These are phyloP conservation scores for Camellia oleifera DNA, from an alignment of 179 eudicot genomes.

Conservation along the genomic window DNA sequence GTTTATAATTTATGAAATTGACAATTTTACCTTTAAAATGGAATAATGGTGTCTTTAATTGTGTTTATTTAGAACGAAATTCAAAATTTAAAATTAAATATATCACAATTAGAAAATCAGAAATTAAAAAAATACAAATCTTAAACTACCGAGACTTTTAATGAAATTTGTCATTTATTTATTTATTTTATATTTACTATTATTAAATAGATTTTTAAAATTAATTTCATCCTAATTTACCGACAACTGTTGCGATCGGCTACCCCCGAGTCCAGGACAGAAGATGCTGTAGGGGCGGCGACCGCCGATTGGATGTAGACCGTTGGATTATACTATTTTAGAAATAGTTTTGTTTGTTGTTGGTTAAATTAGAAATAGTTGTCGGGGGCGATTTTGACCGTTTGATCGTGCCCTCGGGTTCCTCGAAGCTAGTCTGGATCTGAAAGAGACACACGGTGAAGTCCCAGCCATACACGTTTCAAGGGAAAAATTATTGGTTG, in stretches of 20 bases:
- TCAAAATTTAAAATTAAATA: too few relatives aligned
- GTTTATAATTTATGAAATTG: too few relatives aligned
- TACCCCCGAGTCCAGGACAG: background rate
- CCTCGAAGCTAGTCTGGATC: background rate
- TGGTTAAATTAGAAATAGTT: background rate
- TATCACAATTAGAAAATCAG: too few relatives aligned
- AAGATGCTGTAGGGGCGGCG: conserved; percentile 30
- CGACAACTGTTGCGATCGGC: conserved; percentile 25
- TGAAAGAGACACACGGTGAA: background rate
- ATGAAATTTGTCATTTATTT: too few relatives aligned
- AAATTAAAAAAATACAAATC: too few relatives aligned
- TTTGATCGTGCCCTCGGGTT: background rate
- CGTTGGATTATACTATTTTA: conserved; percentile 26
- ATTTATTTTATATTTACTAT: background rate
- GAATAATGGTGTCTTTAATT: too few relatives aligned
- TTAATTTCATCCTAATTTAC: conserved; percentile 19
- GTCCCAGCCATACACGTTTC: conserved; percentile 4
- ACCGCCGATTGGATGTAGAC: conserved; percentile 28
- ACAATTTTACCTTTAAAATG: too few relatives aligned
- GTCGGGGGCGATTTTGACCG: conserved; percentile 15
- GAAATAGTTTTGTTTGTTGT: background rate
- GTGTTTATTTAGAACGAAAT: too few relatives aligned
- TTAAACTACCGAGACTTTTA: too few relatives aligned
- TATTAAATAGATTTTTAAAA: background rate
- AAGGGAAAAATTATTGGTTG: too few relatives aligned